Evolutionary conservation across 805 yeast species (phyloP).

Genomic region (Wickerhamiella qilinensis): DNA sequence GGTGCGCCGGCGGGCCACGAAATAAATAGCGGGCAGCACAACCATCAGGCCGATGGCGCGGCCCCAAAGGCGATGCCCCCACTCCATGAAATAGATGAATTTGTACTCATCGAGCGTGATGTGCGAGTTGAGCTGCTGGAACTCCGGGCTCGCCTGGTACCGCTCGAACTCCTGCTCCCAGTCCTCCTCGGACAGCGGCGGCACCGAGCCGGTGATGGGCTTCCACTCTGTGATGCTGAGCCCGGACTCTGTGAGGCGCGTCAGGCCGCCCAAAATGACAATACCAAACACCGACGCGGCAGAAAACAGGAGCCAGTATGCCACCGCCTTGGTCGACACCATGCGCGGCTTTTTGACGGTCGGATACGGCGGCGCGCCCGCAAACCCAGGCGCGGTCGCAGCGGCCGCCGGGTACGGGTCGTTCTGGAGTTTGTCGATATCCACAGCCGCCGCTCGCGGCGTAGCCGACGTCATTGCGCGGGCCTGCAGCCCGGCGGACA

Average conservation of each 20-base stretch:
- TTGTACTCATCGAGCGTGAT: conserved; percentile 84
- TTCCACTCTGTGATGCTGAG: conserved; percentile 95
- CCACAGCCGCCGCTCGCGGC: neutral
- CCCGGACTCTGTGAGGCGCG: conserved; percentile 91
- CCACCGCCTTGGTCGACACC: conserved; percentile 42
- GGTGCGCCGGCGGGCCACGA: conserved; percentile 49
- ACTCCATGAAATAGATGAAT: conserved; percentile 91
- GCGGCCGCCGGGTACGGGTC: conserved; percentile 1
- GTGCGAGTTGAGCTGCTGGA: conserved; percentile 73
- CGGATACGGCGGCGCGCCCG: conserved; percentile 9
- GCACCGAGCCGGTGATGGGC: conserved; percentile 90
- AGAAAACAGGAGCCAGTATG: conserved; percentile 77
- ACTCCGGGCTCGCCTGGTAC: conserved; percentile 81
- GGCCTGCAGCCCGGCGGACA: conserved; percentile 28
- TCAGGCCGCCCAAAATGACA: conserved; percentile 90
- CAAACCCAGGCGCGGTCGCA: conserved; percentile 7
- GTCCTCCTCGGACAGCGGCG: conserved; percentile 64
- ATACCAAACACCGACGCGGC: conserved; percentile 86
- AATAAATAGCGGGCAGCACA: conserved; percentile 72
- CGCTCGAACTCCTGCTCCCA: conserved; percentile 78
- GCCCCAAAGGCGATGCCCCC: conserved; percentile 91
- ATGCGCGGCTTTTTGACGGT: conserved; percentile 17
- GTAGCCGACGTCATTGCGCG: conserved; percentile 25
- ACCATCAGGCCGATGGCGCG: conserved; percentile 76
- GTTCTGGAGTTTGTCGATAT: neutral